Conservation (phyloP, 1,139 yeast genomes). For the Saccharomyces hybrid region DNA sequence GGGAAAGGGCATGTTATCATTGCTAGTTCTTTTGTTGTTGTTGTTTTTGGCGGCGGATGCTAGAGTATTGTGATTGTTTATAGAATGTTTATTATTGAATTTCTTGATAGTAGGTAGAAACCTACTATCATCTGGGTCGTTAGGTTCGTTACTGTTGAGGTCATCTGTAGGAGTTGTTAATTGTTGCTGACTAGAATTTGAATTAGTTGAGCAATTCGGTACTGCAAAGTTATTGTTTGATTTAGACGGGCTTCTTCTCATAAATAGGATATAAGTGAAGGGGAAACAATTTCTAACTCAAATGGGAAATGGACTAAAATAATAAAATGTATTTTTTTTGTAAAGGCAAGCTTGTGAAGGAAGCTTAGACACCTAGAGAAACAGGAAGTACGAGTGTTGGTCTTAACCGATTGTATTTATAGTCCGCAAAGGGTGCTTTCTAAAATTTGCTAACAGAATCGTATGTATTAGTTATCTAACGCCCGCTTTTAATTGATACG, state of each 20-base stretch:
- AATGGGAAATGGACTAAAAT: background rate
- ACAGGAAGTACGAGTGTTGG: background rate
- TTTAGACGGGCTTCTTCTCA: conserved; percentile 35
- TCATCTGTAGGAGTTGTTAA: conserved; percentile 21
- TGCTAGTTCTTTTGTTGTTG: conserved; percentile 8
- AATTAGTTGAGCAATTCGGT: conserved; percentile 16
- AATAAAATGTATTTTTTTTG: background rate
- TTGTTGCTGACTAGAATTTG: conserved; percentile 41
- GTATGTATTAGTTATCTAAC: background rate
- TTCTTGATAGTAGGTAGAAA: conserved; percentile 24
- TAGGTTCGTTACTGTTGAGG: conserved; percentile 29
- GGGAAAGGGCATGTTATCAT: conserved; percentile 2
- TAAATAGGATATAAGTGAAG: conserved; percentile 7
- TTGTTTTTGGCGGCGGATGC: conserved; percentile 4
- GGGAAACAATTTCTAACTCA: background rate
- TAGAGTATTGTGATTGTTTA: conserved; percentile 1
- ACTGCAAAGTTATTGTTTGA: conserved; percentile 24
- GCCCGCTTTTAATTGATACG: background rate
- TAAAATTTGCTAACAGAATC: background rate
- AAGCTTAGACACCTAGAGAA: background rate
- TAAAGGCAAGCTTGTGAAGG: background rate
- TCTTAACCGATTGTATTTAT: background rate
- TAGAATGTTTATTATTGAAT: conserved; percentile 9
- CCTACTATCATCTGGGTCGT: conserved; percentile 36
- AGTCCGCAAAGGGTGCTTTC: background rate